Evolutionary conservation across 257 asterid genomes (phyloP).

Genomic region (Orobanche coerulescens): DNA sequence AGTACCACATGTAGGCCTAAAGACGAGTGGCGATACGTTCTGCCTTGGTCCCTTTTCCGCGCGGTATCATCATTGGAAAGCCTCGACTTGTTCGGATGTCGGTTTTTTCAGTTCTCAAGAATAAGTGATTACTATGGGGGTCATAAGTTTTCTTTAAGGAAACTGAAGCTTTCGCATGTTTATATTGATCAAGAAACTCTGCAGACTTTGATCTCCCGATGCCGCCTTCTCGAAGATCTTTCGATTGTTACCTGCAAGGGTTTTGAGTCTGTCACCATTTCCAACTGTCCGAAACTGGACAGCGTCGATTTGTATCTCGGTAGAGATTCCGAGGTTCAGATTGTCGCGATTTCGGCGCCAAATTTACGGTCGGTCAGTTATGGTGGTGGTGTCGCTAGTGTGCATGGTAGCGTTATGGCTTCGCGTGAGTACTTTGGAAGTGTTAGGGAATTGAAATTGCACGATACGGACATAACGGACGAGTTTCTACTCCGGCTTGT

Average conservation of each 20-base stretch:
- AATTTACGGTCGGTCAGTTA: background rate
- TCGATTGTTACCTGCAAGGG: background rate
- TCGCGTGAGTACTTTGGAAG: background rate
- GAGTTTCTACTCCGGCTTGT: background rate
- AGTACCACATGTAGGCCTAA: background rate
- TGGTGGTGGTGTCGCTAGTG: background rate
- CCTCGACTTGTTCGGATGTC: conserved; percentile 18
- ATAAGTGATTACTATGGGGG: background rate
- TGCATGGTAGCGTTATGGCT: background rate
- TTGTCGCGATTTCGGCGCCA: conserved; percentile 11
- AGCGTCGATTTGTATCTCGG: conserved; percentile 1
- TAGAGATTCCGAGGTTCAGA: background rate
- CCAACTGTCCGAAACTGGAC: background rate
- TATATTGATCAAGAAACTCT: background rate
- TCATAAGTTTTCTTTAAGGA: background rate
- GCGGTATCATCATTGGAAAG: background rate
- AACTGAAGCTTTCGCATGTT: conserved; percentile 11
- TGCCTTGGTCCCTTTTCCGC: conserved; percentile 9
- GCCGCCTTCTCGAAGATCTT: conserved; percentile 2
- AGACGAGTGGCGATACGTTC: background rate
- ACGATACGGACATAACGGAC: background rate
- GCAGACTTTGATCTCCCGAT: background rate
- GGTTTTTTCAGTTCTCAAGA: background rate
- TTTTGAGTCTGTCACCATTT: background rate
- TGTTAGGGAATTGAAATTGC: background rate